Conservation (phyloP, 345 rosid species). For the Salix exigua region DNA sequence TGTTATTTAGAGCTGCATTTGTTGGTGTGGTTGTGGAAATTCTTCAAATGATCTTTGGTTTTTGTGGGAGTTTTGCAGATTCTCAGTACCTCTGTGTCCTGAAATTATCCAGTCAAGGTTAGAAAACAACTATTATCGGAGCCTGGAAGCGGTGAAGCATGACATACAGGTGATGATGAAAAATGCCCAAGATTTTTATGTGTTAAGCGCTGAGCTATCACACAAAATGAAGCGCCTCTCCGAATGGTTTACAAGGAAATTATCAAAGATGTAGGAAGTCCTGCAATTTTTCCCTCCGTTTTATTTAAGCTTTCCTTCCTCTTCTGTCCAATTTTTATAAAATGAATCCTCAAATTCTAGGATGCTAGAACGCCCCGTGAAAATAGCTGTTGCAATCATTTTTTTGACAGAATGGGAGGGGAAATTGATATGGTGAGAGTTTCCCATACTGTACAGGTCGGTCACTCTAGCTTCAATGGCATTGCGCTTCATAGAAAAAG, state of each 20-base stretch:
- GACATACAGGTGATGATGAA: conserved; percentile 26
- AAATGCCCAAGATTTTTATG: conserved; percentile 19
- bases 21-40: neutral
- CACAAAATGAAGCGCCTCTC: conserved; percentile 15
- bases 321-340: conserved; percentile 8
- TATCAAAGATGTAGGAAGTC: neutral
- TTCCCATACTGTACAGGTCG: neutral
- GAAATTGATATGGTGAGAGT: conserved; percentile 1
- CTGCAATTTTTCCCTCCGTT: neutral
- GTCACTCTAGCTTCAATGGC: neutral
- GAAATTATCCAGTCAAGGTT: conserved; percentile 19
- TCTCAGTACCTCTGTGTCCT: conserved; percentile 29
- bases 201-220: conserved; percentile 5
- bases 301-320: neutral
- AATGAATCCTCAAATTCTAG: neutral
- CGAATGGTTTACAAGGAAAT: conserved; percentile 18
- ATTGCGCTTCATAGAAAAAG: neutral
- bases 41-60: neutral
- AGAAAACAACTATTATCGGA: conserved; percentile 24
- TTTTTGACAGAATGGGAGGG: conserved; percentile 4
- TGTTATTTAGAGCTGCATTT: neutral
- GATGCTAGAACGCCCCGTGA: neutral
- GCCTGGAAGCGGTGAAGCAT: conserved; percentile 24
- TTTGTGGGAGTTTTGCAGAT: conserved; percentile 13
- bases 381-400: neutral